A percentile compares a stretch with the other conserved stretches of the same genome.
phyloP scores from a whole-genome alignment of 768 basidiomycete species.

The Collybia nuda region DNA sequence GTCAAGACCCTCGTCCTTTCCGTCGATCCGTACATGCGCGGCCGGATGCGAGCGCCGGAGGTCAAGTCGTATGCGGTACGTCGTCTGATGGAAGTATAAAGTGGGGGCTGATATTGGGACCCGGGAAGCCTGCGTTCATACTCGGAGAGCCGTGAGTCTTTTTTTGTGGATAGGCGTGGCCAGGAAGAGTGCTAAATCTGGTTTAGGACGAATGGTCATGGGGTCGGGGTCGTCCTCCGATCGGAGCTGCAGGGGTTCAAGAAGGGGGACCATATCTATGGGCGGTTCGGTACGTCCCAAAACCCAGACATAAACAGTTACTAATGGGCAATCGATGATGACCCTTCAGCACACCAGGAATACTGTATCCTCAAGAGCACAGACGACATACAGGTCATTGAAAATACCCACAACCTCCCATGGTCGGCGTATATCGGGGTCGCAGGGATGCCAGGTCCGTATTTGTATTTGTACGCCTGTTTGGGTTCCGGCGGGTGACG shows the following conservation, averaged over 20 bases:
- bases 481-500: too few relatives aligned
- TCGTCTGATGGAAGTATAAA: background rate
- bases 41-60: conserved; percentile 30
- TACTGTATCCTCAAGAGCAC: conserved; percentile 32
- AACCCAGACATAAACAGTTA: too few relatives aligned
- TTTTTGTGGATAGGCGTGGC: too few relatives aligned
- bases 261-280: conserved; percentile 31
- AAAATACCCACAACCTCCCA: conserved; percentile 44
- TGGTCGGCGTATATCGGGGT: conserved; percentile 50
- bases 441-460: conserved; percentile 49
- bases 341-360: conserved; percentile 41
- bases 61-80: conserved; percentile 18
- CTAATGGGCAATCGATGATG: too few relatives aligned
- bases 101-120: too few relatives aligned
- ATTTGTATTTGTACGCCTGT: conserved; percentile 9
- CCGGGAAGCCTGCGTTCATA: conserved; percentile 7
- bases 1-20: conserved; percentile 44
- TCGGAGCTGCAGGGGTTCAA: conserved; percentile 18
- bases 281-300: conserved; percentile 16
- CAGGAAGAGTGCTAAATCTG: background rate
- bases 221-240: conserved; percentile 19
- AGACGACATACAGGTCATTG: conserved; percentile 21
- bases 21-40: conserved; percentile 44
- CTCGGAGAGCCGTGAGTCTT: conserved; percentile 22
- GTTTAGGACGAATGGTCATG: conserved; percentile 14